Conservation (phyloP, 768 basidiomycete species). For the Dendrothele bispora region DNA sequence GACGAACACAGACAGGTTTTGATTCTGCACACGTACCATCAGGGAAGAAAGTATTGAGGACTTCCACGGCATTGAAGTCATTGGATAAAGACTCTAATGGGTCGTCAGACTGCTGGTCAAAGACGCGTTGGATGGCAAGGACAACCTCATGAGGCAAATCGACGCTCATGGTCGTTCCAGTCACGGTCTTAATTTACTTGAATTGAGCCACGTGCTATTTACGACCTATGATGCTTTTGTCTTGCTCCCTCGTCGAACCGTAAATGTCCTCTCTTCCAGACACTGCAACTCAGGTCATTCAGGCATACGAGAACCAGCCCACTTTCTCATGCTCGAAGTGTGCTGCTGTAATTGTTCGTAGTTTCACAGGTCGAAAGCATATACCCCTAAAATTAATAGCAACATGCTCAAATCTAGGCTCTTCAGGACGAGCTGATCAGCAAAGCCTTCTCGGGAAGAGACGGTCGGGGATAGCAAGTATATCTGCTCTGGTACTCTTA, state of each 20-base stretch:
- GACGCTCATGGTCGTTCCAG: slow-evolving; percentile 35
- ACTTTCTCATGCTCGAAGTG: slow-evolving; percentile 69
- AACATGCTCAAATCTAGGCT: slow-evolving; percentile 41
- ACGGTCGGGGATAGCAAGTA: slow-evolving; percentile 78
- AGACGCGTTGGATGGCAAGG: slow-evolving; percentile 67
- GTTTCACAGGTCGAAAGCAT: not conserved
- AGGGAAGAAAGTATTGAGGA: slow-evolving; percentile 75
- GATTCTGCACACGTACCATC: slow-evolving; percentile 51
- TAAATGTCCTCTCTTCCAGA: slow-evolving; percentile 33
- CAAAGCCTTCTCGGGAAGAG: slow-evolving; percentile 82
- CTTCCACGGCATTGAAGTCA: slow-evolving; percentile 54
- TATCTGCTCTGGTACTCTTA: no score
- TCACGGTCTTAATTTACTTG: not conserved
- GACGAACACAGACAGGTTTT: slow-evolving; percentile 4
- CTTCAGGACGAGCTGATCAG: slow-evolving; percentile 85
- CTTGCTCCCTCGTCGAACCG: not conserved
- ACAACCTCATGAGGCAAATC: slow-evolving; percentile 69
- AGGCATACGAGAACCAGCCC: slow-evolving; percentile 65
- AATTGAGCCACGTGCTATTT: not conserved
- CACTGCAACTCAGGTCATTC: slow-evolving; percentile 56
- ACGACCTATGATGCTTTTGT: no score
- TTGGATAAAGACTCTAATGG: slow-evolving; percentile 58
- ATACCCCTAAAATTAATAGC: slow-evolving; percentile 2
- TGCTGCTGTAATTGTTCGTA: slow-evolving; percentile 65
- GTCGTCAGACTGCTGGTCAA: slow-evolving; percentile 48